Percentiles rank a stretch among this genome's conserved stretches.
phyloP scores from a whole-genome alignment of 306 rosid species.

The Phaseolus lunatus region DNA sequence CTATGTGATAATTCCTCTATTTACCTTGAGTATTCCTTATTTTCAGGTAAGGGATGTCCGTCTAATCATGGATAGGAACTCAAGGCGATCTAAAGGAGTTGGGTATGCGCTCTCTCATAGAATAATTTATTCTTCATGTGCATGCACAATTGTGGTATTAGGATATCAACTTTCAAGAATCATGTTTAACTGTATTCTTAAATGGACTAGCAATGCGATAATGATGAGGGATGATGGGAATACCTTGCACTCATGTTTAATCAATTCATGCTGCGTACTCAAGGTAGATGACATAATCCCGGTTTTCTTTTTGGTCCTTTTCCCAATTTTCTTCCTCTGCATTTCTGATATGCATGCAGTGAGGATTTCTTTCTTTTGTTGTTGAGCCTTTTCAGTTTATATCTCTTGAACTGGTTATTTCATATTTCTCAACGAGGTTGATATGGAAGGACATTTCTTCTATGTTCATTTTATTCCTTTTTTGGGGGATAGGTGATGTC shows the following conservation, averaged over 20 bases:
- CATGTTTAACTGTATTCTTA: conserved; percentile 99
- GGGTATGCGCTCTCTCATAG: conserved; percentile 75
- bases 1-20: conserved; percentile 10
- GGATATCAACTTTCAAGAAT: conserved; percentile 73
- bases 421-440: conserved; percentile 24
- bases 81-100: conserved; percentile 99
- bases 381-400: conserved; percentile 51
- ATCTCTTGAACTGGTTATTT: conserved; percentile 48
- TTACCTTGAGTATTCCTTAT: conserved; percentile 28
- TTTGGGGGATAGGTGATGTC: background rate
- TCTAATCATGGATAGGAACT: conserved; percentile 98
- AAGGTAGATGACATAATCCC: conserved; percentile 98
- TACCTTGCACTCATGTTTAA: conserved; percentile 99
- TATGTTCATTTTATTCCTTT: background rate
- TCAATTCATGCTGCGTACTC: conserved; percentile 99
- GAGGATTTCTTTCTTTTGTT: conserved; percentile 62
- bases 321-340: conserved; percentile 69
- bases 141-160: conserved; percentile 65
- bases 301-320: conserved; percentile 62
- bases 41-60: conserved; percentile 99
- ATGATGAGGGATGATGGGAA: conserved; percentile 99
- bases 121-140: conserved; percentile 46
- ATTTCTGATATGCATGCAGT: conserved; percentile 49
- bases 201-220: conserved; percentile 99
- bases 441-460: conserved; percentile 23